Base-by-base conservation (phyloP, 306 rosid genomes). In the Quercus alba region DNA sequence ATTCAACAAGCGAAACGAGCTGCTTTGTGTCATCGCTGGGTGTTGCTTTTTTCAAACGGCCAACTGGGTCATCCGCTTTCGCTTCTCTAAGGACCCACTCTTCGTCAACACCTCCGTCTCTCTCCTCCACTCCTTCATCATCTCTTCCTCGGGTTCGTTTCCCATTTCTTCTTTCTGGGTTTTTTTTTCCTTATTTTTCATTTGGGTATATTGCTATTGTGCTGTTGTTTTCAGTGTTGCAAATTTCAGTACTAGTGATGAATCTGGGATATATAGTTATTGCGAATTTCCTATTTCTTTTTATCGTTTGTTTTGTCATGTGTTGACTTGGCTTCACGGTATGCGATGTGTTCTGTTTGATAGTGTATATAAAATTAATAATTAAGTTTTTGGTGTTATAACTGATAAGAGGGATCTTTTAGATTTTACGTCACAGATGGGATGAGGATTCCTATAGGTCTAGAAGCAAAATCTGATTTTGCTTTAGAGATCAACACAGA, bases 71-170 rank as follows among this genome's bases (percentile, higher is more conserved):
- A n/a, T 86, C 56, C 90, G 96, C 15, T 12, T 68, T 77, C 73
- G 86, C 79, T 57, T 81, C 80, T 81, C 87, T n/a, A 81, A 63
- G 31, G 93, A 94, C 64, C 88, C 91, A 70, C 91, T 92, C 78
- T 88, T 93, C 52, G 94, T 92, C 70, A 94, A 92, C 81, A 95
- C 98, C 83, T 74, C 91, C 7, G 99, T 94, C 41, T 94, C 99
- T 30, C 99, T 94, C 75, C 87, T 94, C 23, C 99, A 94, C 79
- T 91, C 97, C 81, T 11, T 75, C 62, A 21, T 91, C 73, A 93
- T 95, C 72, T 91, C 97, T 21, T 62, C 88, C 77, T 93, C 98
- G 87, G 99, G 98, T 92, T 66, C 78, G 72, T 70, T 13, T 49
- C 17, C 17, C 54, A 12, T 49, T 38, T 52, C 14, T 75, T 5